Evolutionary conservation across 371 early-diverging fungal genomes (phyloP).

Genomic region (Mortierella sp.): DNA sequence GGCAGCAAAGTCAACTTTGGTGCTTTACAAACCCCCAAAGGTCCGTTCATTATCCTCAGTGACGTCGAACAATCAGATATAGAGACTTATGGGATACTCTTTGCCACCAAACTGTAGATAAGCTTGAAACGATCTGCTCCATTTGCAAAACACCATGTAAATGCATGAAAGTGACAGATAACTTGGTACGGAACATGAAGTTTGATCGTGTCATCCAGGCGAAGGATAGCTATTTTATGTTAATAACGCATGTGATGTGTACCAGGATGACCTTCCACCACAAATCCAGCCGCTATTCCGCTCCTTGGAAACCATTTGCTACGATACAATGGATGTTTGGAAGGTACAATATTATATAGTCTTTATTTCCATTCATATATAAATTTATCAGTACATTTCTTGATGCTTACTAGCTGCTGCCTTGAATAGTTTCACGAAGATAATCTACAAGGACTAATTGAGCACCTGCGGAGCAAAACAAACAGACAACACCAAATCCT

Average conservation of each 20-base stretch:
- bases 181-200: conserved; percentile 14
- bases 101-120: conserved; percentile 29
- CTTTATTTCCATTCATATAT: no score
- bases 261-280: conserved; percentile 32
- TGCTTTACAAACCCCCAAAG: neutral
- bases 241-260: neutral
- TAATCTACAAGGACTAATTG: conserved; percentile 22
- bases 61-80: neutral
- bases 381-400: no score
- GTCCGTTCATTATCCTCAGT: neutral
- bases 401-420: neutral
- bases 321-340: conserved; percentile 26
- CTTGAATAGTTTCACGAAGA: conserved; percentile 43
- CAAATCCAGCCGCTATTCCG: conserved; percentile 33
- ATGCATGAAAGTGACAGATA: conserved; percentile 20
- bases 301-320: conserved; percentile 8
- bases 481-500: conserved; percentile 34
- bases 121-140: conserved; percentile 11
- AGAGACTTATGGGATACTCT: neutral
- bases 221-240: neutral
- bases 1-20: neutral
- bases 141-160: conserved; percentile 34
- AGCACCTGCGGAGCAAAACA: conserved; percentile 29
- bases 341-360: conserved; percentile 20
- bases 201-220: neutral